Evolutionary conservation across 2,329 filamentous ascomycete genomes (phyloP).

Genomic region (Sporothrix curviconia): DNA sequence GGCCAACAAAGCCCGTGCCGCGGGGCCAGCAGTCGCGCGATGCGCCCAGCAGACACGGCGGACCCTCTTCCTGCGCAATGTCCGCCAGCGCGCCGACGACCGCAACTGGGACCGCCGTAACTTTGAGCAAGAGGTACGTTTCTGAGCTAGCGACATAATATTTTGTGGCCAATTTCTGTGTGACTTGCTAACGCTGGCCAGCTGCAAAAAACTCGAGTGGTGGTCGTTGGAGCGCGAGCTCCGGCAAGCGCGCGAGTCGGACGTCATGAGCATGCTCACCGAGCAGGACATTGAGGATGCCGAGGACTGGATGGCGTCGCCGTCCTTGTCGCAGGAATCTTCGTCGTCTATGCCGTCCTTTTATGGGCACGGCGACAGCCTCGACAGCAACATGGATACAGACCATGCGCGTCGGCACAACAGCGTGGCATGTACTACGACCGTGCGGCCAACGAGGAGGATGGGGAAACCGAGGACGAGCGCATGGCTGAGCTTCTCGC

Average conservation of each 20-base stretch:
- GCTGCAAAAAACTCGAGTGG: slow-evolving; percentile 36
- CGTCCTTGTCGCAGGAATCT: background rate
- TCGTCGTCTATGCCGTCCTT: slow-evolving; percentile 4
- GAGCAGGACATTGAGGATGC: slow-evolving; percentile 49
- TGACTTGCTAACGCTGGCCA: background rate
- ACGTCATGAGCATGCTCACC: slow-evolving; percentile 35
- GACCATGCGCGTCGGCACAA: background rate
- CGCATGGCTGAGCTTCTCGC: slow-evolving; percentile 48
- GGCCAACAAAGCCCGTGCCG: slow-evolving; percentile 56
- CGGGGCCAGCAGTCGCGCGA: slow-evolving; percentile 51
- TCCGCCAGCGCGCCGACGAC: slow-evolving; percentile 55
- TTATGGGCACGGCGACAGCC: slow-evolving; percentile 4
- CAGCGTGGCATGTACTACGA: slow-evolving; percentile 13
- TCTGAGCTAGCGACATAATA: slow-evolving; percentile 5
- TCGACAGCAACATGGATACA: background rate
- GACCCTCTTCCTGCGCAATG: slow-evolving; percentile 62
- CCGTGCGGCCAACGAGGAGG: slow-evolving; percentile 22
- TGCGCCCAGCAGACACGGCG: slow-evolving; percentile 56
- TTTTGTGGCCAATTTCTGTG: background rate
- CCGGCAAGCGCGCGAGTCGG: slow-evolving; percentile 33
- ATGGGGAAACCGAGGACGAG: slow-evolving; percentile 33
- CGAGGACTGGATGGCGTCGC: slow-evolving; percentile 30
- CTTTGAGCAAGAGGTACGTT: slow-evolving; percentile 51
- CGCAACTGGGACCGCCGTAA: slow-evolving; percentile 53
- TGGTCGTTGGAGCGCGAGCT: slow-evolving; percentile 32